Base-by-base conservation (phyloP, 2,329 filamentous ascomycete species). In the Trichoderma cornu-damae region DNA sequence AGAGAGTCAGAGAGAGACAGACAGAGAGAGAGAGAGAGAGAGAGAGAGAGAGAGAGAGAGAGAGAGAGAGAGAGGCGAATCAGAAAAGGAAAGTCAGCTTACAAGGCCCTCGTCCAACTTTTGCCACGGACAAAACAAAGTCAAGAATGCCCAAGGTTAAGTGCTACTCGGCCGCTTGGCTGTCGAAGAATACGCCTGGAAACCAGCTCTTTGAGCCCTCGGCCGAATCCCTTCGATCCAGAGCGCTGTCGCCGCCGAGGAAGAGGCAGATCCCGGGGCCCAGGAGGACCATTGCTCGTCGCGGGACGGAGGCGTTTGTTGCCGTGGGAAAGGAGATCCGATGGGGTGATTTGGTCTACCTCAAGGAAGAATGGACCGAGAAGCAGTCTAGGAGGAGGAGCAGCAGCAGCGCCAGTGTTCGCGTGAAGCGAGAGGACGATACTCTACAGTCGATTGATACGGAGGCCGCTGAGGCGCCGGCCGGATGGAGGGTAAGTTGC, bases 251-350 rank as follows among this genome's bases (percentile, higher is more conserved):
- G 40, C 72, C 72, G 12, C 69, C 73, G 12, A 79, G 73, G 67
- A 78, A 74, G 69, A 75, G 75, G 63, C 53, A 69, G 1, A 65
- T 70, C 18, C 67, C 70, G 1, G 81, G 83, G 16, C 81, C 84
- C 8, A 76, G 79, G 58, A 73, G 83, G 61, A 91, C 85, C 0
- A 86, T 97, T 65, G 92, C 91, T 8, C 84, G 83, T 49, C 81
- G 93, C 59, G 91, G 89, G 14, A 90, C 89, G 1, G 92, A 99
- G 67, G 77, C 97, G 8, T 97, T 97, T 69, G 85, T 90, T 11
- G 92, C 91, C 18, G 86, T 88, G 38, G 92, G 92, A 48, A 92
- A 88, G 65, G 90, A 97, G 72, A 88, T 99, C 60, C 82, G 92
- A 70, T 99, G 94, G 91, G 87, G 89, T 8, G 90, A 96, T 72